Conservation (phyloP, 768 basidiomycete species). For the Tulasnella sp. region DNA sequence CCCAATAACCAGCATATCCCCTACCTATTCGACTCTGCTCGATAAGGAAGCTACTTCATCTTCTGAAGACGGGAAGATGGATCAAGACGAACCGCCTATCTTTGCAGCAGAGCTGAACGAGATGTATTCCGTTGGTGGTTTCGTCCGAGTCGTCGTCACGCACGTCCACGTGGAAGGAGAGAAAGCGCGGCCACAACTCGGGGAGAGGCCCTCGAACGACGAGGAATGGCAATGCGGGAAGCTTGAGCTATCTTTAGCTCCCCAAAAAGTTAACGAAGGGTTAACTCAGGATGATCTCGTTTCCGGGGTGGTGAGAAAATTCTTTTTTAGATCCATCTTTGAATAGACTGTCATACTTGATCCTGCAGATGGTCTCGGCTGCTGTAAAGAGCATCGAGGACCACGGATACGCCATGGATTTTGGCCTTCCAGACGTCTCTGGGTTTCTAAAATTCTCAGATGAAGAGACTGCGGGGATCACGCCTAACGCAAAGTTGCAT, state of each 20-base stretch:
- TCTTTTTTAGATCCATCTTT: slow-evolving; percentile 1
- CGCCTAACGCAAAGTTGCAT: slow-evolving; percentile 40
- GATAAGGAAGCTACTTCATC: slow-evolving; percentile 51
- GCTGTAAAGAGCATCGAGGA: slow-evolving; percentile 85
- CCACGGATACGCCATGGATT: slow-evolving; percentile 86
- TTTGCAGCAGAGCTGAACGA: slow-evolving; percentile 57
- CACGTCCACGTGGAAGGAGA: slow-evolving; percentile 64
- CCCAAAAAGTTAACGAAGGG: slow-evolving; percentile 78
- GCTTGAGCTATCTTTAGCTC: slow-evolving; percentile 79
- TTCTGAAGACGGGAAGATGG: slow-evolving; percentile 33
- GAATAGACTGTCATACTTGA: neutral
- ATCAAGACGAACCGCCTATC: slow-evolving; percentile 42
- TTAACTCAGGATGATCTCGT: slow-evolving; percentile 74
- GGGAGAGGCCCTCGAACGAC: slow-evolving; percentile 53
- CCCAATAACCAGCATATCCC: slow-evolving; percentile 87
- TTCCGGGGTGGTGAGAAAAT: slow-evolving; percentile 61
- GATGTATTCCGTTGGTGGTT: slow-evolving; percentile 82
- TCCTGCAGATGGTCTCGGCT: slow-evolving; percentile 62
- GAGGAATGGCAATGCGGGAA: slow-evolving; percentile 60
- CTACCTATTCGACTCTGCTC: slow-evolving; percentile 67
- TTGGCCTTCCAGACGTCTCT: slow-evolving; percentile 72
- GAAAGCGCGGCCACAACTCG: slow-evolving; percentile 49
- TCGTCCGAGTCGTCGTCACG: slow-evolving; percentile 72
- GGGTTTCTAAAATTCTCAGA: slow-evolving; percentile 85
- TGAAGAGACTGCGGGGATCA: slow-evolving; percentile 40